Percentiles rank a stretch among this genome's conserved stretches.
Evolutionary conservation across 495 filamentous ascomycete genomes (phyloP).

Genomic region (Xylaria acuta): DNA sequence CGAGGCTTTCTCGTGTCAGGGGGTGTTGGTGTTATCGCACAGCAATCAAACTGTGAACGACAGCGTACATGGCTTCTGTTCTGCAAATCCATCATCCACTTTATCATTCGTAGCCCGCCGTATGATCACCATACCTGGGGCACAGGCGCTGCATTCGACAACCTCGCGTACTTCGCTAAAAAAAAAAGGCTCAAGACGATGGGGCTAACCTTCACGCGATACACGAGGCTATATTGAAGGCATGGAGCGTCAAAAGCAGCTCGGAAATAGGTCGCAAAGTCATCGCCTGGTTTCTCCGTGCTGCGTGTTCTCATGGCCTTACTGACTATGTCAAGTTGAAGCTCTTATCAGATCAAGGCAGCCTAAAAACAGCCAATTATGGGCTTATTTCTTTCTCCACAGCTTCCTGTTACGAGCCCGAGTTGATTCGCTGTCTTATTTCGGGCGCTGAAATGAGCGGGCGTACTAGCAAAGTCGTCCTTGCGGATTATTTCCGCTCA

Average conservation of each 20-base stretch:
- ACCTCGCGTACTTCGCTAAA: background rate
- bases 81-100: background rate
- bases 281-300: background rate
- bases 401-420: rapidly evolving
- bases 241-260: background rate
- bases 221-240: background rate
- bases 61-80: background rate
- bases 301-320: background rate
- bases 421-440: background rate
- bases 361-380: background rate
- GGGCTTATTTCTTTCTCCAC: rapidly evolving
- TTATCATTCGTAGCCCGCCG: background rate
- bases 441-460: background rate
- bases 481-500: background rate
- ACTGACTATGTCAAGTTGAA: background rate
- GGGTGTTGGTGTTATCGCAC: background rate
- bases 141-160: no score
- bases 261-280: background rate
- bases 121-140: no score
- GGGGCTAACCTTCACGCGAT: background rate
- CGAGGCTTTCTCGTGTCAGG: background rate
- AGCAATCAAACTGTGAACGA: background rate
- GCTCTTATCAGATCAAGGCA: background rate
- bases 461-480: background rate
- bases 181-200: background rate